Evolutionary conservation across 176 grass and related monocot species (phyloP).

Genomic region (Oryza rufipogon): DNA sequence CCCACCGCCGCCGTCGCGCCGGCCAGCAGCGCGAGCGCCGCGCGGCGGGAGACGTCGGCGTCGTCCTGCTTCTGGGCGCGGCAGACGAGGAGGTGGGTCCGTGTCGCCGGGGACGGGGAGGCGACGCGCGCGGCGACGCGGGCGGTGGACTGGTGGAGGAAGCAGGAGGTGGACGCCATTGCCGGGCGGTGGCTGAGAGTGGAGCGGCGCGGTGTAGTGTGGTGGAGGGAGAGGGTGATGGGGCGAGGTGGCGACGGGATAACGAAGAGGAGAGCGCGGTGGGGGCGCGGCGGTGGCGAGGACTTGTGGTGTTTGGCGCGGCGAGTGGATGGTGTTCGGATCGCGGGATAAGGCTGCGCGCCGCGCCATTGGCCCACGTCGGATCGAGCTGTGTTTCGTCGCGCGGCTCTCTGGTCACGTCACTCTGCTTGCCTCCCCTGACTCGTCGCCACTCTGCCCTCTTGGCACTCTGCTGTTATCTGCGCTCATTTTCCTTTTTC

Average conservation of each 20-base stretch:
- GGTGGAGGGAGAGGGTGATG: neutral
- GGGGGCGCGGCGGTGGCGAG: constrained; percentile 26
- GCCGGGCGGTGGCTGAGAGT: neutral
- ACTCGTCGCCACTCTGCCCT: too few relatives aligned
- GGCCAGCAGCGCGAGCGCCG: constrained; percentile 68
- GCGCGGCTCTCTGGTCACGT: too few relatives aligned
- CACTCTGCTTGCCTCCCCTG: too few relatives aligned
- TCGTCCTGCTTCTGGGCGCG: constrained; percentile 65
- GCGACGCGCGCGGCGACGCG: constrained; percentile 39
- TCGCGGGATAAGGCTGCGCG: constrained; percentile 64
- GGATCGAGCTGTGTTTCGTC: constrained; percentile 24
- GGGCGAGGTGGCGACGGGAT: constrained; percentile 18
- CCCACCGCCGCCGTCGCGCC: constrained; percentile 57
- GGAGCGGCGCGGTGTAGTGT: too few relatives aligned
- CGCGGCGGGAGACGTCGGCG: constrained; percentile 52
- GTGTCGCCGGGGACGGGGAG: constrained; percentile 13
- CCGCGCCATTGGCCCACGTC: constrained; percentile 79
- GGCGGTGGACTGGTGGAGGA: constrained; percentile 79
- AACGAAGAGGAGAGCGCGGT: constrained; percentile 39
- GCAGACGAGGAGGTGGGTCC: constrained; percentile 63
- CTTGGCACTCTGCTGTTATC: too few relatives aligned
- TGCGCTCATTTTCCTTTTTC: too few relatives aligned
- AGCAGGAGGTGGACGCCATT: constrained; percentile 92
- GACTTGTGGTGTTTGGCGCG: constrained; percentile 47
- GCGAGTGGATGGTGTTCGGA: constrained; percentile 52